Evolutionary conservation across 345 rosid genomes (phyloP), one percentile per base, ranked within the genome.

Genomic region (Camelina laxa): DNA sequence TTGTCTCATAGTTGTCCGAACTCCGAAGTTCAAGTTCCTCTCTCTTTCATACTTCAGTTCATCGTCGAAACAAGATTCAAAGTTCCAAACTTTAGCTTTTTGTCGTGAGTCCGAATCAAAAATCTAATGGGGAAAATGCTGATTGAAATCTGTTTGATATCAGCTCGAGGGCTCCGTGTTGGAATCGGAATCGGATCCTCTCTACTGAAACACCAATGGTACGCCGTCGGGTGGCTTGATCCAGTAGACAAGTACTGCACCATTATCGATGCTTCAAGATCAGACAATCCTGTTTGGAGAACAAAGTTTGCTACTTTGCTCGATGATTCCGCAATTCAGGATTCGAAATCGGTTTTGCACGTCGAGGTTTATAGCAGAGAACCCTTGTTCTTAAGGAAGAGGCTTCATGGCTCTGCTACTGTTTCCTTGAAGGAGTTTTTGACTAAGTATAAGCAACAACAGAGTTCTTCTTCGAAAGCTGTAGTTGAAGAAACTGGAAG

Each of bases 201-300:
- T 0, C 82, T 87, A 55, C 88, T 95, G 88, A 94, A 90, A 82
- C 86, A 85, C 41, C 99, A 94, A n/a, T 91, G 97, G 97, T 90
- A 80, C 67, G 96, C 97, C 3, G 96, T 89, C 41, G 97, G 97
- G 1, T 94, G 98, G 97, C 79, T 90, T 41, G 87, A 91, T 76
- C 96, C 96, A 21, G 82, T 84, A 73, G 80, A 87, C 81, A 94
- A 90, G 82, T 94, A 94, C 69, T 90, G 96, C 76, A 86, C 98
- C 66, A 84, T 85, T 78, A 81, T 94, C 19, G 90, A 88, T 80
- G 83, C 85, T 75, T 80, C 91, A 9, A 89, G 91, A 69, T 84
- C 83, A 53, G 81, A 86, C 48, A 89, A 88, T 60, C 96, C 96
- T 3, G 76, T 80, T 0, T 91, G 98, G 98, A 88, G 76, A 69